Evolutionary conservation across 2,329 filamentous ascomycete genomes (phyloP).

Genomic region (Aspergillus phoenicis): DNA sequence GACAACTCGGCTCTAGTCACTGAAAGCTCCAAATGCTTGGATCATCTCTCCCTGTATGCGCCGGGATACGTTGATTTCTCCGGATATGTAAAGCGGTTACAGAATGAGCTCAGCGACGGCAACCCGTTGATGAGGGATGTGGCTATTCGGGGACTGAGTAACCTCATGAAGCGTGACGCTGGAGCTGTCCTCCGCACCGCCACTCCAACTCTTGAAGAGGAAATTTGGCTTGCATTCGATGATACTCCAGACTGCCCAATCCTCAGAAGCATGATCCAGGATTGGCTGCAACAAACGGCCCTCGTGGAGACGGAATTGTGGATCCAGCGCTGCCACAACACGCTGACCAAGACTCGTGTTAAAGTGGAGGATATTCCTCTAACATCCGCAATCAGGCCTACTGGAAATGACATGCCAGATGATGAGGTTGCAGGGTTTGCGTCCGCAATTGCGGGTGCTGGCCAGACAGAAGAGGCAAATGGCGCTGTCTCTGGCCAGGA

Average conservation of each 20-base stretch:
- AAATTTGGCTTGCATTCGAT: slow-evolving; percentile 89
- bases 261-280: slow-evolving; percentile 83
- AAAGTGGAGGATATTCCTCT: slow-evolving; percentile 57
- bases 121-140: slow-evolving; percentile 72
- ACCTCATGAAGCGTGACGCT: slow-evolving; percentile 90
- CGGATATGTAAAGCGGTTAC: slow-evolving; percentile 80
- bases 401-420: slow-evolving; percentile 80
- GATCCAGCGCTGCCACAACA: slow-evolving; percentile 84
- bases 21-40: slow-evolving; percentile 79
- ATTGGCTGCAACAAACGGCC: slow-evolving; percentile 91
- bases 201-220: slow-evolving; percentile 78
- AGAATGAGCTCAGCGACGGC: slow-evolving; percentile 72
- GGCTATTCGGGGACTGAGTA: slow-evolving; percentile 85
- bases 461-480: slow-evolving; percentile 58
- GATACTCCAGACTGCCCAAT: slow-evolving; percentile 72
- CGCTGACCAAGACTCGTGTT: slow-evolving; percentile 82
- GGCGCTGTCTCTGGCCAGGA: slow-evolving; percentile 70
- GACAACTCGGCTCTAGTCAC: slow-evolving; percentile 70
- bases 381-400: slow-evolving; percentile 43
- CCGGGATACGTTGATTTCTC: slow-evolving; percentile 82
- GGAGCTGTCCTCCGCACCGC: slow-evolving; percentile 78
- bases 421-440: slow-evolving; percentile 97
- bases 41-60: slow-evolving; percentile 90
- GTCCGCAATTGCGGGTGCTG: slow-evolving; percentile 64
- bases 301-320: slow-evolving; percentile 78